These are phyloP conservation scores for Lyophyllum shimeji DNA, from an alignment of 768 basidiomycete species.

Conservation along the genomic window DNA sequence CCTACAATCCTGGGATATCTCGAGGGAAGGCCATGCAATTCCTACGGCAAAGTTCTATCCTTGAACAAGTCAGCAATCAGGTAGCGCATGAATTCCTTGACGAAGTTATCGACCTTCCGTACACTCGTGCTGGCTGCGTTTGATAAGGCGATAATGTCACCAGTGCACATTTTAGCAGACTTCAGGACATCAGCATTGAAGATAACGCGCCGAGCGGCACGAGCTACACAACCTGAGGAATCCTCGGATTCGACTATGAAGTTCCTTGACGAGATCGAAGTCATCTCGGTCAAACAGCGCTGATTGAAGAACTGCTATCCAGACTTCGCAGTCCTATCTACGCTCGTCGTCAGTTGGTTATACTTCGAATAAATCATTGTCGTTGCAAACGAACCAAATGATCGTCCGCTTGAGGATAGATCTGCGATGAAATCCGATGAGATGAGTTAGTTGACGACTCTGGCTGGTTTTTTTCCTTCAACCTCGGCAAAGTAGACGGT, in stretches of 20 bases:
- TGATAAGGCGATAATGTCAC: constrained; percentile 64
- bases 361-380: not conserved
- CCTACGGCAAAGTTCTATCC: constrained; percentile 65
- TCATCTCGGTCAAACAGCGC: constrained; percentile 6
- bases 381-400: not conserved
- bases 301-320: not conserved
- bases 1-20: constrained; percentile 59
- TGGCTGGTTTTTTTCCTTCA: not conserved
- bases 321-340: not conserved
- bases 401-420: not conserved
- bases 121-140: constrained; percentile 30
- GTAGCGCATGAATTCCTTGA: not conserved
- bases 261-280: constrained; percentile 29
- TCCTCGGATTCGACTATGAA: constrained; percentile 42
- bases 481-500: not conserved
- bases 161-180: constrained; percentile 59
- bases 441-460: too few species aligned
- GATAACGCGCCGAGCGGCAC: constrained; percentile 61
- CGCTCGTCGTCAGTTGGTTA: not conserved
- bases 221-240: constrained; percentile 36
- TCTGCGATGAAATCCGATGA: not conserved
- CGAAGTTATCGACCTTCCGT: constrained; percentile 23
- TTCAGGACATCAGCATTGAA: constrained; percentile 65
- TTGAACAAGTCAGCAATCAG: constrained; percentile 12
- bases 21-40: constrained; percentile 73